phyloP scores from a whole-genome alignment of 305 asterid genomes.

The Fraxinus ornus region DNA sequence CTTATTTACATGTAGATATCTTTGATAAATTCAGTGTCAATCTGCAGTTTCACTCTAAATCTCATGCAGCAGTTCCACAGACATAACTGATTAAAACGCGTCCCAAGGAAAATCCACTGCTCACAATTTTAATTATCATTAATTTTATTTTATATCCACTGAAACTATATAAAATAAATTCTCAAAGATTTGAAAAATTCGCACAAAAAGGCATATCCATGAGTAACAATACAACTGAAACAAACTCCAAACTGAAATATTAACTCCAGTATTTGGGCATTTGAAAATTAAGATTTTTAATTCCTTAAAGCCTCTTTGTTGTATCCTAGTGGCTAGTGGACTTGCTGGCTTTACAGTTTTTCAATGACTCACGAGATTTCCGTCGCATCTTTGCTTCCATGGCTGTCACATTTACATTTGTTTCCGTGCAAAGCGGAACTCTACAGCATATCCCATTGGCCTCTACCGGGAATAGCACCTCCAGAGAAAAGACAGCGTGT shows the following conservation, averaged over 20 bases:
- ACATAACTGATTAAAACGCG: background rate
- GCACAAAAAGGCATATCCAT: background rate
- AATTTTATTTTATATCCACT: background rate
- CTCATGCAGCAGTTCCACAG: background rate
- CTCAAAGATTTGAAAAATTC: background rate
- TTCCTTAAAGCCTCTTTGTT: background rate
- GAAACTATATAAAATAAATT: background rate
- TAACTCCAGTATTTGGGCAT: background rate
- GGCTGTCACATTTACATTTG: background rate
- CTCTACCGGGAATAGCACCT: constrained; percentile 6
- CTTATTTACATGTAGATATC: background rate
- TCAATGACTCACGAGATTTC: background rate
- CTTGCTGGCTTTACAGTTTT: background rate
- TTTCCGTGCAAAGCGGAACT: background rate
- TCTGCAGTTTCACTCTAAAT: background rate
- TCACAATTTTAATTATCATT: background rate
- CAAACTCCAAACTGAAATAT: background rate
- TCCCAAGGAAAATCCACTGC: background rate
- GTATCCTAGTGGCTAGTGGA: background rate
- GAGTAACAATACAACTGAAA: background rate
- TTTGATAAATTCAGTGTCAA: background rate
- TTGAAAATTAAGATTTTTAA: background rate
- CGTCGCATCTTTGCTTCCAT: constrained; percentile 13
- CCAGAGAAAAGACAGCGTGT: background rate
- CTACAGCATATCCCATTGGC: background rate